These are phyloP conservation scores for Myxozyma melibiosi DNA, from an alignment of 805 yeast species.

Conservation along the genomic window DNA sequence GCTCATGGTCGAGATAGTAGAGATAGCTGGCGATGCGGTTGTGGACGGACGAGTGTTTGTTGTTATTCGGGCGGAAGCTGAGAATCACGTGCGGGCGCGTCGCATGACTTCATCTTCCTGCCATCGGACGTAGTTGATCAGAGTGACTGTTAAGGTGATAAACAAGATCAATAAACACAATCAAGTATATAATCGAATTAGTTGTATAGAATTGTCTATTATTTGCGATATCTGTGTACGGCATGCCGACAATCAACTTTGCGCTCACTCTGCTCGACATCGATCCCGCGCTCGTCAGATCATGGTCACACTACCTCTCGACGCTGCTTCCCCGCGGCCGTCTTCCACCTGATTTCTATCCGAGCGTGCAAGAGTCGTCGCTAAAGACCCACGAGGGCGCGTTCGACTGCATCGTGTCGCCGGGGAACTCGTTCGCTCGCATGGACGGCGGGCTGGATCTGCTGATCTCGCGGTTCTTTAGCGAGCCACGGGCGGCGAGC, in stretches of 20 bases:
- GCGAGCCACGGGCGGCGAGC: not conserved
- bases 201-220: no score
- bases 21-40: no score
- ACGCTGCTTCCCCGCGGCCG: not conserved
- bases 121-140: no score
- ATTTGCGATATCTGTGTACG: no score
- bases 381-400: not conserved
- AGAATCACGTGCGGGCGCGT: not conserved
- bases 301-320: conserved; percentile 14
- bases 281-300: conserved; percentile 8
- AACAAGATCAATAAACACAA: no score
- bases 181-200: no score
- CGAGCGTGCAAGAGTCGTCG: conserved; percentile 9
- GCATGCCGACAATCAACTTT: conserved; percentile 9
- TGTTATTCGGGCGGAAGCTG: not conserved
- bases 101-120: no score
- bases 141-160: no score
- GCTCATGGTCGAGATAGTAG: no score
- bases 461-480: conserved; percentile 18
- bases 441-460: conserved; percentile 35
- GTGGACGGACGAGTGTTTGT: no score
- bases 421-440: conserved; percentile 31
- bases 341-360: not conserved
- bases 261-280: conserved; percentile 19
- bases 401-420: conserved; percentile 34